These are phyloP conservation scores for Termitomyces sp. DNA, from an alignment of 1,284 basidiomycete species.

Conservation along the genomic window DNA sequence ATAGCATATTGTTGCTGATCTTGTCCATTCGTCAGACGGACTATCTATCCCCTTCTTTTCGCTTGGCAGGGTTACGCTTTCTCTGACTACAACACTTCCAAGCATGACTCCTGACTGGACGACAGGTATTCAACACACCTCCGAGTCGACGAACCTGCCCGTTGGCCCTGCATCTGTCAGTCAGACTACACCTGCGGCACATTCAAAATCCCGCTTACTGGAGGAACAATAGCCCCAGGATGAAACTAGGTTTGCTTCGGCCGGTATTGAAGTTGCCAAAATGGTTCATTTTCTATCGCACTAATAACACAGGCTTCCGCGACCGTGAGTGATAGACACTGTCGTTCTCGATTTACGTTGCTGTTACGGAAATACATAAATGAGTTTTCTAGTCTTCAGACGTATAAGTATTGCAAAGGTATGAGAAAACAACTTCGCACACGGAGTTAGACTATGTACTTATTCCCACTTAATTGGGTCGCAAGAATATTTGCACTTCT, in stretches of 20 bases:
- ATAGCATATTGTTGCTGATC: background rate
- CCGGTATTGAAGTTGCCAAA: background rate
- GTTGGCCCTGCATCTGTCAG: background rate
- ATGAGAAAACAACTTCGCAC: background rate
- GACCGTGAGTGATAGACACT: background rate
- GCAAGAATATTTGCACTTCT: background rate
- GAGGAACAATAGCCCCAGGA: background rate
- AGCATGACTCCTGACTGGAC: slow-evolving; percentile 11
- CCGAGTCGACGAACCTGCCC: background rate
- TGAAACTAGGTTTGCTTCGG: background rate
- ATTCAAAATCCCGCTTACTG: background rate
- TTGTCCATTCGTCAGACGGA: slow-evolving; percentile 5
- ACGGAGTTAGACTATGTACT: background rate
- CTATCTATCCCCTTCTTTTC: slow-evolving; percentile 16
- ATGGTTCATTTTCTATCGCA: slow-evolving; percentile 1
- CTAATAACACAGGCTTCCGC: slow-evolving; percentile 8
- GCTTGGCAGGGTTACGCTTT: slow-evolving; percentile 7
- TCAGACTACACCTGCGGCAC: background rate
- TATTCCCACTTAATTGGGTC: background rate
- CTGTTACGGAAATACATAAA: background rate
- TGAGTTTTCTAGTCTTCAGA: background rate
- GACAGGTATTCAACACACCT: slow-evolving; percentile 3
- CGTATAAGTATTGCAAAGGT: background rate
- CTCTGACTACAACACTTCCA: slow-evolving; percentile 5
- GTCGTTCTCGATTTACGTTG: background rate